Evolutionary conservation across 345 rosid species (phyloP).

Genomic region (Gossypium australe): DNA sequence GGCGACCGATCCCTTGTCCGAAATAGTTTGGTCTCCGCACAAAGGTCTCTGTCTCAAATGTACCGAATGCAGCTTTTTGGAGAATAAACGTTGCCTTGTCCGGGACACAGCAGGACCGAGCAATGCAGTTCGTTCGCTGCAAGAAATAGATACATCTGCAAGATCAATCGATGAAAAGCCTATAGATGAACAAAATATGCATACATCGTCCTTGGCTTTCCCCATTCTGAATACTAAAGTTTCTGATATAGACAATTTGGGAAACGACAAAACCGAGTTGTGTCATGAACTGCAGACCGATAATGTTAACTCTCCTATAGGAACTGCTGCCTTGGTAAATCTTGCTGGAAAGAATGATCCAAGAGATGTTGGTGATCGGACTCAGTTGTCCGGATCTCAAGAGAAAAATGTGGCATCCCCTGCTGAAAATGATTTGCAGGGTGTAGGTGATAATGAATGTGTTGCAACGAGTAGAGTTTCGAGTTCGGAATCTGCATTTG

Average conservation of each 20-base stretch:
- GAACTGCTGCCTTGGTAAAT: constrained; percentile 17
- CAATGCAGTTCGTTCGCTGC: constrained; percentile 22
- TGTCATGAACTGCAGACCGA: constrained; percentile 25
- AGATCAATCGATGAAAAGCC: constrained; percentile 23
- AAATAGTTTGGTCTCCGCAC: constrained; percentile 91
- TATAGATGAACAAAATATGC: constrained; percentile 14
- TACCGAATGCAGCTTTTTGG: constrained; percentile 56
- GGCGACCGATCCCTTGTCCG: constrained; percentile 56
- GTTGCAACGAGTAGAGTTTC: constrained; percentile 22
- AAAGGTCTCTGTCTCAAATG: constrained; percentile 69
- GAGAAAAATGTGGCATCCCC: constrained; percentile 11
- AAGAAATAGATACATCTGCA: neutral
- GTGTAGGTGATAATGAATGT: constrained; percentile 21
- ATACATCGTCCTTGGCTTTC: constrained; percentile 8
- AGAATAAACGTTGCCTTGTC: constrained; percentile 34
- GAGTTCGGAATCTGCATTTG: constrained; percentile 26
- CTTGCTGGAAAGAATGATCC: constrained; percentile 20
- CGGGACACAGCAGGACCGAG: constrained; percentile 35
- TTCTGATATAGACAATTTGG: constrained; percentile 17
- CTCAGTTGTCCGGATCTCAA: constrained; percentile 15
- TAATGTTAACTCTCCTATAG: constrained; percentile 28
- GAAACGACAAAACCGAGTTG: constrained; percentile 22
- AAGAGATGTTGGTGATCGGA: constrained; percentile 20
- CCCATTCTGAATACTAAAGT: constrained; percentile 15
- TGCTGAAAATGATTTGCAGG: constrained; percentile 43